Conservation (phyloP, 164 flowering plant species). For the Aristolochia californica region DNA sequence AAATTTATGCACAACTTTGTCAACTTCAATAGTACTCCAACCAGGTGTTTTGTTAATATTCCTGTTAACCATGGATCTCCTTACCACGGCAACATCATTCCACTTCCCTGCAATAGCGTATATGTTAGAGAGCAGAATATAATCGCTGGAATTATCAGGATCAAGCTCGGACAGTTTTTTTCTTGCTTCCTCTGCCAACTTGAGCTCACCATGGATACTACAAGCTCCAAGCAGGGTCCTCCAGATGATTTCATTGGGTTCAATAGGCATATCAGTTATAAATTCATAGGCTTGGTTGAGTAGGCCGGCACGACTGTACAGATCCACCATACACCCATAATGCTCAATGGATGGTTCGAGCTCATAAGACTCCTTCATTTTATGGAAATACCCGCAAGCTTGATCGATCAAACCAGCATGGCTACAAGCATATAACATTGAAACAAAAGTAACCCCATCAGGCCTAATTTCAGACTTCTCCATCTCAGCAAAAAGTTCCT, state of each 20-base stretch:
- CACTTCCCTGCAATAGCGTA: conserved; percentile 58
- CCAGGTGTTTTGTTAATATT: conserved; percentile 48
- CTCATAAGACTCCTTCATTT: conserved; percentile 31
- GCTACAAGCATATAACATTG: conserved; percentile 63
- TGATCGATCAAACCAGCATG: conserved; percentile 52
- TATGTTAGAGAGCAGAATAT: conserved; percentile 48
- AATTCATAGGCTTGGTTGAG: conserved; percentile 43
- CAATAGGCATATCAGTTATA: conserved; percentile 38
- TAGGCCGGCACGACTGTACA: conserved; percentile 56
- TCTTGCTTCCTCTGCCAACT: conserved; percentile 42
- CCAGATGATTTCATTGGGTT: conserved; percentile 50
- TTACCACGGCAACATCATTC: conserved; percentile 44
- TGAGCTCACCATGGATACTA: conserved; percentile 46
- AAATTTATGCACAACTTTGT: conserved; percentile 44
- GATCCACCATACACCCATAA: conserved; percentile 76
- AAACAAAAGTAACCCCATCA: conserved; percentile 44
- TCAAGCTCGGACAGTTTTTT: conserved; percentile 39
- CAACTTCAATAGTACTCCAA: conserved; percentile 68
- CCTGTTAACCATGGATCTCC: conserved; percentile 42
- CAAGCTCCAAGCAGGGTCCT: conserved; percentile 74
- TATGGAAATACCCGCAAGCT: conserved; percentile 31
- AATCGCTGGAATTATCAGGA: conserved; percentile 45
- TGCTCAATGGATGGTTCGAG: conserved; percentile 52
- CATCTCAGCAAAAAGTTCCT: conserved; percentile 40
- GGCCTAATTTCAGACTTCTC: conserved; percentile 38